Evolutionary conservation across 2,329 filamentous ascomycete species (phyloP).

Genomic region (Monosporascus ibericus): DNA sequence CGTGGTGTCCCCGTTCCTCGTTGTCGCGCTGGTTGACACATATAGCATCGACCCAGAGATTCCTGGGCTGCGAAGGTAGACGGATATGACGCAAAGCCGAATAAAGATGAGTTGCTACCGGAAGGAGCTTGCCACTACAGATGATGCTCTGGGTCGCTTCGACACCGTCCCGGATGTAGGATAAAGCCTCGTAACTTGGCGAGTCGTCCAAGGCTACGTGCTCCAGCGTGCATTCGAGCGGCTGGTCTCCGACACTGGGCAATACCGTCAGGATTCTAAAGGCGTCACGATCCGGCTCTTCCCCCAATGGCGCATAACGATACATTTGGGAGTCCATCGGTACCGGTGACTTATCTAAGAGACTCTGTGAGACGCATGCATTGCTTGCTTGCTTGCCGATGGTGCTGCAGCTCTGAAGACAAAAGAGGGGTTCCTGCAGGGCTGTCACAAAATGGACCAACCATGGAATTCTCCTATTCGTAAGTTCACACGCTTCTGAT

Average conservation of each 20-base stretch:
- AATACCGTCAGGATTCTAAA: slow-evolving; percentile 12
- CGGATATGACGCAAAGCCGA: background rate
- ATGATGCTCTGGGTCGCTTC: background rate
- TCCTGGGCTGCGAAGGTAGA: background rate
- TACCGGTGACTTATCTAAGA: background rate
- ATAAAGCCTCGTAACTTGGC: background rate
- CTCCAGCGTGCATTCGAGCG: slow-evolving; percentile 9
- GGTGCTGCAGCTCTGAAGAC: no score
- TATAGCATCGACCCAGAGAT: background rate
- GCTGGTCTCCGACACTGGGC: slow-evolving; percentile 7
- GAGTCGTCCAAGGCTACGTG: slow-evolving; percentile 8
- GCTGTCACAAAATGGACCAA: no score
- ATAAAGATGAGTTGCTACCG: background rate
- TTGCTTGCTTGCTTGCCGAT: no score
- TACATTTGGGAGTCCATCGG: slow-evolving; percentile 7
- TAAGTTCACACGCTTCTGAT: no score
- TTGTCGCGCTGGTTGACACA: background rate
- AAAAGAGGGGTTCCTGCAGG: no score
- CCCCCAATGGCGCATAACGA: slow-evolving; percentile 12
- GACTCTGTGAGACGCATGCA: no score
- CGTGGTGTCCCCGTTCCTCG: background rate
- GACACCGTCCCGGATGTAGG: background rate
- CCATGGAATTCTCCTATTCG: no score
- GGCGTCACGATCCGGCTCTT: slow-evolving; percentile 8
- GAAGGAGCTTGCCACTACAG: background rate